Evolutionary conservation across 306 rosid species (phyloP), one percentile per base, ranked within the genome.

Genomic region (Quercus bicolor): DNA sequence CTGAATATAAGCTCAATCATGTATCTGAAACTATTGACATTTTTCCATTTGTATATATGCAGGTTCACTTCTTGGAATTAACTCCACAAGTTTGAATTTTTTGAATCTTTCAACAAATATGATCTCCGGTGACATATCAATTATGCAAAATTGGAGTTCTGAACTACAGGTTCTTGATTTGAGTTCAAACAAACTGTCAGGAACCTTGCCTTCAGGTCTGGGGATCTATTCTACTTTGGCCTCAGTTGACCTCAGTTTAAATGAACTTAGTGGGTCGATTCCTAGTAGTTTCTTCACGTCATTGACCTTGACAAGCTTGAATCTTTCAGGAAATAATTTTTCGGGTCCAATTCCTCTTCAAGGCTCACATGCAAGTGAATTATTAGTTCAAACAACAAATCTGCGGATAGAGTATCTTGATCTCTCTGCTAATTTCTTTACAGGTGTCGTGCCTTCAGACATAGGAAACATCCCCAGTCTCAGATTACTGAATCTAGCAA

Each of bases 161-260:
- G 28, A 80, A 31, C 80, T 92, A 77, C 97, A 91, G 79, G 80
- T 89, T 80, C 86, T 95, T 79, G 89, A 88, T 85, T 84, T 95
- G 87, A 90, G 98, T 83, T 95, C 90, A 75, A 95, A 95, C 87
- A 81, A 80, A 75, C 83, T 95, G 81, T 87, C 90, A 20, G 98
- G 92, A 77, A 52, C 91, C 70, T 86, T 95, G 89, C 98, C 98
- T 68, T 83, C 88, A 48, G 56, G 40, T 43, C 68, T 90, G 84
- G 91, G 84, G 70, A 60, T 86, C 70, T 86, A 80, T 85, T 87
- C 88, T 75, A 91, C 84, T 64, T 70, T 95, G 85, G 78, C 85
- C 52, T 43, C 80, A 2, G 81, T 92, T 83, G 98, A 95, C 85
- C 75, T 95, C 79, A 95, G 98, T 91, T 89, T 79, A 62, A 95